phyloP scores from a whole-genome alignment of 2,329 filamentous ascomycete genomes.

The Pestalotiopsis sp. region DNA sequence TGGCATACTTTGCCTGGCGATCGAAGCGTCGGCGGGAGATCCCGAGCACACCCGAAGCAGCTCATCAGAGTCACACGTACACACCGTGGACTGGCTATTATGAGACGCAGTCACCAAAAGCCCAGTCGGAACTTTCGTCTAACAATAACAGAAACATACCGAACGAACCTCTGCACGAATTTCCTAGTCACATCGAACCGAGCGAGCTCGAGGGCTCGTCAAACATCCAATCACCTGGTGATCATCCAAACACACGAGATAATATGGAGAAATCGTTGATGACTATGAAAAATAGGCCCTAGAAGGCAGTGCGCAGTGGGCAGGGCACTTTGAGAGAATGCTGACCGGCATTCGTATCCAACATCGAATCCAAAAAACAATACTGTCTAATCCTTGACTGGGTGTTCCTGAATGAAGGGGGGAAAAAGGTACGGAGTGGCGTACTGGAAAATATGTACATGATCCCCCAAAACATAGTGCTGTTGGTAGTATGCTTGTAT shows the following conservation, averaged over 20 bases:
- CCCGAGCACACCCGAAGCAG: neutral
- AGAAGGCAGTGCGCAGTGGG: no score
- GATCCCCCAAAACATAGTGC: no score
- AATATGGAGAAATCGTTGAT: neutral
- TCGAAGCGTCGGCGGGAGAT: neutral
- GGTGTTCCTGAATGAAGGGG: no score
- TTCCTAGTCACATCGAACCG: neutral
- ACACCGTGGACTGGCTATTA: neutral
- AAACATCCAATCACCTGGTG: neutral
- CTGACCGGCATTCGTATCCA: no score
- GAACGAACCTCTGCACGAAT: no score
- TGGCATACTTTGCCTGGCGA: neutral
- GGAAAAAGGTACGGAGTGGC: no score
- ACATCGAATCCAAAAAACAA: no score
- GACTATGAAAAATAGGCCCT: neutral
- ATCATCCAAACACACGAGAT: neutral
- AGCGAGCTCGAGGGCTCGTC: neutral
- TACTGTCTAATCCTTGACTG: no score
- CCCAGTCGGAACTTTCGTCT: neutral
- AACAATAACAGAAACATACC: neutral
- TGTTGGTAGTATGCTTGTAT: no score
- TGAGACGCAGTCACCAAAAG: neutral
- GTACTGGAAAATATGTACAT: no score
- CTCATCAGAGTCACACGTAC: no score
- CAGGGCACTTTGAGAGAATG: no score